phyloP scores from a whole-genome alignment of 768 basidiomycete species.

The Sporobolomyces pararoseus region DNA sequence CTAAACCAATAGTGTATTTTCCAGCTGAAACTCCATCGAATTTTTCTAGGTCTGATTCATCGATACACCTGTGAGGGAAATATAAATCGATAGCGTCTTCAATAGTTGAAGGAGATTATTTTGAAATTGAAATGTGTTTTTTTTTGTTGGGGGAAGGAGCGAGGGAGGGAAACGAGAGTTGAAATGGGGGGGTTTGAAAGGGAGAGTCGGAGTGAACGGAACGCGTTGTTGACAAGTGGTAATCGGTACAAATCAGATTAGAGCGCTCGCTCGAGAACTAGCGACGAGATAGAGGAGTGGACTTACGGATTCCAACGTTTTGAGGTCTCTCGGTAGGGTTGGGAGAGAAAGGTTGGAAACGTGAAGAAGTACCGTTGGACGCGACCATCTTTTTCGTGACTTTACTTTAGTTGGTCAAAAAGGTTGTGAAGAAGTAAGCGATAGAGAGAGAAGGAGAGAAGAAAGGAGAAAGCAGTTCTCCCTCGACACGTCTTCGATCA shows the following conservation, averaged over 20 bases:
- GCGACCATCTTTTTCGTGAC: not conserved
- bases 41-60: constrained; percentile 86
- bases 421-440: not conserved
- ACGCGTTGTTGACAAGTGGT: no score
- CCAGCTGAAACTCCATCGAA: constrained; percentile 92
- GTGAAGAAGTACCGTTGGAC: constrained; percentile 20
- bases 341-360: constrained; percentile 29
- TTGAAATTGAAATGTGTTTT: not conserved
- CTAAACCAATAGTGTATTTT: constrained; percentile 98
- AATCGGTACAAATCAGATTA: no score
- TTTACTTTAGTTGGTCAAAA: not conserved
- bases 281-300: not conserved
- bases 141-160: not conserved
- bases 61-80: constrained; percentile 83
- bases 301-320: constrained; percentile 80
- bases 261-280: not conserved
- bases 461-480: not conserved
- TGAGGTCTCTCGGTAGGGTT: constrained; percentile 59
- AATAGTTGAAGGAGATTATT: no score
- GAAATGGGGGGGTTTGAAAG: not conserved
- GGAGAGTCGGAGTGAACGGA: not conserved
- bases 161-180: not conserved
- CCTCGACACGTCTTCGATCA: not conserved
- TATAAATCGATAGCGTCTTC: constrained; percentile 80
- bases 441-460: not conserved